A percentile compares a stretch with the other conserved stretches of the same genome.
These are phyloP conservation scores for Alternaria solani DNA, from an alignment of 2,329 filamentous ascomycete genomes.

Conservation along the genomic window DNA sequence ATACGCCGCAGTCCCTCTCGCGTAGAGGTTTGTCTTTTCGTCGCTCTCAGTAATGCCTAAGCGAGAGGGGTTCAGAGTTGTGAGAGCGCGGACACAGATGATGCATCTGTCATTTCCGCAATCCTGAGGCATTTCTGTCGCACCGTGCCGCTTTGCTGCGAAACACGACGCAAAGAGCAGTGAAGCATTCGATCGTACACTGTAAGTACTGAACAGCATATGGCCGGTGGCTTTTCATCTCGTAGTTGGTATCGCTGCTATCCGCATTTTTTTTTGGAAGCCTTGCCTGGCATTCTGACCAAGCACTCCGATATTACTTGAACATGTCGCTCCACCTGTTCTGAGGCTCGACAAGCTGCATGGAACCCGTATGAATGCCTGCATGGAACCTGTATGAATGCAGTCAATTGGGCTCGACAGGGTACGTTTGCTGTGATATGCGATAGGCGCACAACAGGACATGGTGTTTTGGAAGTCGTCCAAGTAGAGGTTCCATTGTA, in stretches of 20 bases:
- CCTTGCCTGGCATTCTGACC: not conserved
- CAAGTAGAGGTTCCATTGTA: too few species aligned
- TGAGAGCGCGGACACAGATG: not conserved
- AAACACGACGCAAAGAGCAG: not conserved
- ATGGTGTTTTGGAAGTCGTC: too few species aligned
- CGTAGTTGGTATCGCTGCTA: not conserved
- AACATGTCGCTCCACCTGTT: not conserved
- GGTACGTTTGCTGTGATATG: not conserved
- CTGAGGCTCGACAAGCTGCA: not conserved
- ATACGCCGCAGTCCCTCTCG: not conserved
- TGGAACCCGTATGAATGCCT: not conserved
- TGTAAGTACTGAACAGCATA: not conserved
- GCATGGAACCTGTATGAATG: too few species aligned
- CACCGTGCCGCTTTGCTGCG: not conserved
- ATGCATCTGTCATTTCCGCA: not conserved
- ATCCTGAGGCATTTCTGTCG: not conserved
- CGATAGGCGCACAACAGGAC: too few species aligned
- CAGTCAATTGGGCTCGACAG: not conserved
- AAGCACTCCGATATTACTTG: not conserved
- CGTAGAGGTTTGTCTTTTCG: not conserved
- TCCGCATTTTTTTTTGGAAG: not conserved
- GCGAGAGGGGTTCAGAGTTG: not conserved
- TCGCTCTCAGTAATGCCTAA: constrained; percentile 1
- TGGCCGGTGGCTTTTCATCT: not conserved
- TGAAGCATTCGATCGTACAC: not conserved